Base-by-base conservation (phyloP, 768 basidiomycete genomes). In the Agrocybe pediades region DNA sequence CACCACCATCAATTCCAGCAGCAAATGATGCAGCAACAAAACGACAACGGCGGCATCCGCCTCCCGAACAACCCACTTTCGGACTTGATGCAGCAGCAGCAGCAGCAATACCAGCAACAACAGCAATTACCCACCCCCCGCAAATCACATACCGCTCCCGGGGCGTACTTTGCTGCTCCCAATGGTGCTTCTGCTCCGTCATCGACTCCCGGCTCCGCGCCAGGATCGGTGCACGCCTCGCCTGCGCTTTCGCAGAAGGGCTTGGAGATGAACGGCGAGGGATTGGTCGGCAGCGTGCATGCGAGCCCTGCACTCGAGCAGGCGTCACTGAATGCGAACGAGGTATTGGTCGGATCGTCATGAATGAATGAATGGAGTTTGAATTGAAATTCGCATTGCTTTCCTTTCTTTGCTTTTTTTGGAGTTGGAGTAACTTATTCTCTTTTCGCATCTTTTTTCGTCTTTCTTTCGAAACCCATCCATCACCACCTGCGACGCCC, bases 31-130 rank as follows among this genome's bases (percentile, higher is more conserved):
- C 11, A 15, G 11, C 33, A 36, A 6, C 33, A 5, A 4, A 15
- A 11, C 5, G 58, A 56, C 26, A 84, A 85, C 53, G 78, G 77
- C 25, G 83, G 82, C 17, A 91, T 91, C 63, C 83, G 88, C 30
- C 80, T 90, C 7, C 89, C 89, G 15, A 87, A 85, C 57, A 81
- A 87, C 7, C 86, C 87, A 1, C 75, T 90, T 30, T 79, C 82
- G 11, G 89, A 90, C 64, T 82, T 90, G 55, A 84, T 85, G 2
- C 81, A 84, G 5, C 63, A 71, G 46, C 68, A 67, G 20, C 55
- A 60, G 41, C 46, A 48, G 2, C 45, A 43, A 17, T 57, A 40
- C 39, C 55, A 5, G 42, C 59, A 17, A 54, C 33, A 36, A 64
- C 20, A n/a, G 54, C 63, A 43, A 41, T 60, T 43, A 54, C 62